These are phyloP conservation scores for Neonectria hederae DNA, from an alignment of 2,329 filamentous ascomycete species.

Conservation along the genomic window DNA sequence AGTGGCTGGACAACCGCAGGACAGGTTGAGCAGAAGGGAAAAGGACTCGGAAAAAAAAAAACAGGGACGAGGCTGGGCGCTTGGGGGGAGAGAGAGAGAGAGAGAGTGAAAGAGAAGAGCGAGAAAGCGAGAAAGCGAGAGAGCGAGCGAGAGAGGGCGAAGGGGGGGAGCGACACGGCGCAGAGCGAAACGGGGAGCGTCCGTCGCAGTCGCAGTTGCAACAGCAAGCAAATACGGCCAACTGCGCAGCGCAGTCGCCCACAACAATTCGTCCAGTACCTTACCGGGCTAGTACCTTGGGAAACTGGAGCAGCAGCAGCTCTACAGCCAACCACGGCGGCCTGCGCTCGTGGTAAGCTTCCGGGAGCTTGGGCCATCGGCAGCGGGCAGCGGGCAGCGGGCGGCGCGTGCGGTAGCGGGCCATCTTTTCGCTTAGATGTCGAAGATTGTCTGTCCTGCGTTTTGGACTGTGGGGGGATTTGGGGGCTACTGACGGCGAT, in stretches of 20 bases:
- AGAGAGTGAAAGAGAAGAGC: constrained; percentile 8
- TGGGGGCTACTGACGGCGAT: neutral
- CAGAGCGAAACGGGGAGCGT: constrained; percentile 27
- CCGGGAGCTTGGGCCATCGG: constrained; percentile 46
- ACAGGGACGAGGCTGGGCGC: constrained; percentile 37
- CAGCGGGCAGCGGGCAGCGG: constrained; percentile 24
- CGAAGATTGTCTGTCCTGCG: constrained; percentile 2
- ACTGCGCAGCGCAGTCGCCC: too few species aligned
- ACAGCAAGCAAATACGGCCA: constrained; percentile 25
- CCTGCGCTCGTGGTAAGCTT: constrained; percentile 38
- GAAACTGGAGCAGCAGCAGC: constrained; percentile 14
- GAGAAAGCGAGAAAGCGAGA: constrained; percentile 17
- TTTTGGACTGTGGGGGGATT: constrained; percentile 25
- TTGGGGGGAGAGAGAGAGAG: constrained; percentile 22
- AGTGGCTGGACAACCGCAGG: constrained; percentile 10
- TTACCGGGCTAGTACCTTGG: constrained; percentile 6
- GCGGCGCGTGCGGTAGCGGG: constrained; percentile 32
- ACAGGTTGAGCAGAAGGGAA: constrained; percentile 4
- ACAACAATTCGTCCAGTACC: neutral
- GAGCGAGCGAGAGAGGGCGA: constrained; percentile 15
- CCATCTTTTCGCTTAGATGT: constrained; percentile 32
- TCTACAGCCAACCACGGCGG: constrained; percentile 38
- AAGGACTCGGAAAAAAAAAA: constrained; percentile 29
- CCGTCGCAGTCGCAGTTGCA: constrained; percentile 40
- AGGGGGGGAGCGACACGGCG: constrained; percentile 4